Evolutionary conservation across 441 rosid genomes (phyloP).

Genomic region (Aleurites moluccanus): DNA sequence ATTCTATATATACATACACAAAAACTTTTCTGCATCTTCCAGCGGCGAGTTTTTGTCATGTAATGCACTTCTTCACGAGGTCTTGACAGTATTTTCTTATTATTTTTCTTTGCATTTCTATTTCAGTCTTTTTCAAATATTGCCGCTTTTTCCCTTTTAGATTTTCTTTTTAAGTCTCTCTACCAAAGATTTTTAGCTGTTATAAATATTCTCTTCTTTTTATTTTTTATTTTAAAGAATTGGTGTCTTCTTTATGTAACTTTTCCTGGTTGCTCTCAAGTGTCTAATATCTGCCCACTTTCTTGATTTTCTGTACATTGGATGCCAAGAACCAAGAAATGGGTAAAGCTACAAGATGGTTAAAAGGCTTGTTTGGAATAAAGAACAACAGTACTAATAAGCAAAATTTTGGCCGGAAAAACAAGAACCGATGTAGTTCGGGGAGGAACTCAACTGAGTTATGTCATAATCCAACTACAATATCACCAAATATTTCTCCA

Average conservation of each 20-base stretch:
- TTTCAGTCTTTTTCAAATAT: constrained; percentile 19
- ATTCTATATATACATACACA: too few species aligned
- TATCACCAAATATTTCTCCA: constrained; percentile 64
- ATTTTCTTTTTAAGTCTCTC: neutral
- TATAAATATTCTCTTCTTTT: neutral
- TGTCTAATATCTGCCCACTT: neutral
- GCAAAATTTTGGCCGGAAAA: constrained; percentile 20
- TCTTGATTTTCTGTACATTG: neutral
- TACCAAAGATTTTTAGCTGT: neutral
- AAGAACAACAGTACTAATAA: constrained; percentile 24
- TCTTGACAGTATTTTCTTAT: constrained; percentile 17
- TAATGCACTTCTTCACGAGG: constrained; percentile 46
- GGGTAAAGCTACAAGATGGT: constrained; percentile 76
- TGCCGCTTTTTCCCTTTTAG: constrained; percentile 15
- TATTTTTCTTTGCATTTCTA: neutral
- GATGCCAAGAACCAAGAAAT: constrained; percentile 21
- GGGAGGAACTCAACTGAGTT: constrained; percentile 35
- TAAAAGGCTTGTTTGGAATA: constrained; percentile 66
- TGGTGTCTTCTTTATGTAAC: neutral
- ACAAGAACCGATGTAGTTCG: constrained; percentile 20
- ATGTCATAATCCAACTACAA: constrained; percentile 61
- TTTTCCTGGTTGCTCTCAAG: neutral
- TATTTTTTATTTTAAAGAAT: neutral
- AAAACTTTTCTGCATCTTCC: constrained; percentile 30
- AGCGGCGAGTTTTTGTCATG: constrained; percentile 42